A percentile compares a stretch with the other conserved stretches of the same genome.
Evolutionary conservation across 2,329 filamentous ascomycete species (phyloP).

Genomic region (Alternaria triticina): DNA sequence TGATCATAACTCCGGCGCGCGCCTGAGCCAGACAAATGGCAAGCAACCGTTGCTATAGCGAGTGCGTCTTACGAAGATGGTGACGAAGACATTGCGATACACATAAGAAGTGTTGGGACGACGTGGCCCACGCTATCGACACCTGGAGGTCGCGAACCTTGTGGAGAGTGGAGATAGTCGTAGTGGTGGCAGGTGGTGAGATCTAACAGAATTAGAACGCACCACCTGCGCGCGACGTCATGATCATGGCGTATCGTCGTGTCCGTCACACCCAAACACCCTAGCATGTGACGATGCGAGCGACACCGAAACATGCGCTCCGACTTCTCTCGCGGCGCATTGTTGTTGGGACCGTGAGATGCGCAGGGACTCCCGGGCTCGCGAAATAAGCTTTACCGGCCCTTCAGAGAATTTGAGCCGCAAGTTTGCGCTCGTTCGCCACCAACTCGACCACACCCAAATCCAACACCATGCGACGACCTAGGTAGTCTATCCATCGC

Average conservation of each 20-base stretch:
- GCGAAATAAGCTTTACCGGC: constrained; percentile 33
- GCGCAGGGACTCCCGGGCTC: constrained; percentile 17
- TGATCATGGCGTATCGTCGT: neutral
- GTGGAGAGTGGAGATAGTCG: constrained; percentile 4
- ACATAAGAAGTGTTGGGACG: neutral
- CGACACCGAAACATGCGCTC: constrained; percentile 22
- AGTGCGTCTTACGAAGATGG: neutral
- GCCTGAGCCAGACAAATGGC: neutral
- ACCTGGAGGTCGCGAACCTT: neutral
- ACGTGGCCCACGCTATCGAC: neutral
- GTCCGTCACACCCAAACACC: neutral
- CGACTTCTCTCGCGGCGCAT: constrained; percentile 21
- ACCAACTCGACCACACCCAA: constrained; percentile 23
- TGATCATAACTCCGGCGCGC: neutral
- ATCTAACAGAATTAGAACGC: constrained; percentile 2
- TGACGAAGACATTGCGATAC: constrained; percentile 4
- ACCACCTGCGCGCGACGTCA: constrained; percentile 3
- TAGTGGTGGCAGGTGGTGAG: neutral
- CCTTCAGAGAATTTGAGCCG: constrained; percentile 33
- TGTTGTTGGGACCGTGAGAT: constrained; percentile 36
- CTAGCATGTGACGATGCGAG: constrained; percentile 23
- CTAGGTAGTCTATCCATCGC: constrained; percentile 4
- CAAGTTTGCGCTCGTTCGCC: constrained; percentile 30
- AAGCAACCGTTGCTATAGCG: neutral
- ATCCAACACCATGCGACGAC: constrained; percentile 13